These are phyloP conservation scores for Myxozyma geophila DNA, from an alignment of 805 yeast genomes.

Conservation along the genomic window DNA sequence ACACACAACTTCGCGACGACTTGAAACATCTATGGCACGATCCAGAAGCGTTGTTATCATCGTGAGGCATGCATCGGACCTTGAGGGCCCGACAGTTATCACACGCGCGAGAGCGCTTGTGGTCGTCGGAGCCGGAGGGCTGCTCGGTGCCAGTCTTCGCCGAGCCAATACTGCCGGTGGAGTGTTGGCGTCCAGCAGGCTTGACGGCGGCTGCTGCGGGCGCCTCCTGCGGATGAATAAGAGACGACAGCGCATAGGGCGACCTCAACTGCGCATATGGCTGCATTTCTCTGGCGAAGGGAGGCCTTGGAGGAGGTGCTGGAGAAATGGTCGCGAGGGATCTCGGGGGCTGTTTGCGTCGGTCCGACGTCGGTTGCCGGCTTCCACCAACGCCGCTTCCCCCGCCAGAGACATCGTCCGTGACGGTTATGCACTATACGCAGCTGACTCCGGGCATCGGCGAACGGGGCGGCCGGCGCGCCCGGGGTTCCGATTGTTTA, in stretches of 20 bases:
- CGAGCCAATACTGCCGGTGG: neutral
- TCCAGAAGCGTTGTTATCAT: constrained; percentile 58
- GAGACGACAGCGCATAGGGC: neutral
- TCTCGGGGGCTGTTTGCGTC: neutral
- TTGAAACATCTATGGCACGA: constrained; percentile 77
- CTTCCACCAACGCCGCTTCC: constrained; percentile 5
- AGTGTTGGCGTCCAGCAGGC: neutral
- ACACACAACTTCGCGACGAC: constrained; percentile 65
- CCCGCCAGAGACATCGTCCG: neutral
- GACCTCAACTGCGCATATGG: neutral
- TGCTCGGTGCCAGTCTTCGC: neutral
- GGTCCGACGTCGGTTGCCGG: constrained; percentile 7
- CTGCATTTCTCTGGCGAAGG: neutral
- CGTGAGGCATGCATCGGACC: constrained; percentile 81
- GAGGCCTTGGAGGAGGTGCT: neutral
- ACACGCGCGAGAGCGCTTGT: constrained; percentile 44
- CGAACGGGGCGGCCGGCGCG: neutral
- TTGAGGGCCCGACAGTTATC: constrained; percentile 73
- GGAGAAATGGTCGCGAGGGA: neutral
- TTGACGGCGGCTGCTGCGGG: neutral
- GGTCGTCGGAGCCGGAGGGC: constrained; percentile 18
- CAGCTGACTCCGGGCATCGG: neutral
- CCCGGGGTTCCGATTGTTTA: no score
- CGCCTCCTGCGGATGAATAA: neutral
- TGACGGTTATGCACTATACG: neutral